phyloP scores from a whole-genome alignment of 768 basidiomycete genomes.

The Rhizopogon vinicolor region DNA sequence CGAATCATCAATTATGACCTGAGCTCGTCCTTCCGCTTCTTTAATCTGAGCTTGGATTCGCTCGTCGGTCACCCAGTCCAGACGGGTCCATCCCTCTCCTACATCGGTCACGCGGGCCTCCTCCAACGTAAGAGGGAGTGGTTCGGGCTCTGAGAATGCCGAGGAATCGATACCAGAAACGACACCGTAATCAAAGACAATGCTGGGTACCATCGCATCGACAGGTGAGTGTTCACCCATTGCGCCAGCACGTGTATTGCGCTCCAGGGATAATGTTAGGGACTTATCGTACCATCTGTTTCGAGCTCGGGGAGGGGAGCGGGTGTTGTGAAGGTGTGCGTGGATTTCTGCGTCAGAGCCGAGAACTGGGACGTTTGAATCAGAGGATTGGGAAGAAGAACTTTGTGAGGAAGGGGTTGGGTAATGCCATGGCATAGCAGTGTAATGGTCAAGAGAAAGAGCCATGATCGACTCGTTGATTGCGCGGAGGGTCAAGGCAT shows the following conservation, averaged over 20 bases:
- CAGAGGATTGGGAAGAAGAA: conserved; percentile 12
- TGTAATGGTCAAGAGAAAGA: conserved; percentile 77
- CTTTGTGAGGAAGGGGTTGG: conserved; percentile 11
- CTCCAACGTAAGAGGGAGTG: background rate
- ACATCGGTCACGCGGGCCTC: conserved; percentile 2
- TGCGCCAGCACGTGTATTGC: conserved; percentile 78
- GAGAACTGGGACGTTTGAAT: conserved; percentile 8
- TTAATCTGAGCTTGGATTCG: conserved; percentile 50
- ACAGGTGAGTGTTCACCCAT: conserved; percentile 89
- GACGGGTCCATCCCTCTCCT: conserved; percentile 45
- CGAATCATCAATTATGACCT: conserved; percentile 63
- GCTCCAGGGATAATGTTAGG: conserved; percentile 77
- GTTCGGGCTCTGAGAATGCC: conserved; percentile 27
- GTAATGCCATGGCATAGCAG: conserved; percentile 21
- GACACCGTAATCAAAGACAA: conserved; percentile 79
- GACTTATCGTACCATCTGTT: conserved; percentile 94
- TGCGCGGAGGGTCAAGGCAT: conserved; percentile 52
- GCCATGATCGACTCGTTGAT: conserved; percentile 76
- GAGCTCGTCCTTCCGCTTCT: conserved; percentile 53
- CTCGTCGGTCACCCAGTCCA: conserved; percentile 74
- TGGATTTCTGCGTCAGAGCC: conserved; percentile 40
- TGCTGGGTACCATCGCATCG: conserved; percentile 87
- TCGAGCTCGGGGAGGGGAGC: conserved; percentile 57
- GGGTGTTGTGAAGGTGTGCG: conserved; percentile 71
- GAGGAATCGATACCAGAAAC: conserved; percentile 57